A percentile compares a stretch with the other conserved stretches of the same genome.
phyloP scores from a whole-genome alignment of 2,329 filamentous ascomycete species.

The Coniochaeta ligniaria region DNA sequence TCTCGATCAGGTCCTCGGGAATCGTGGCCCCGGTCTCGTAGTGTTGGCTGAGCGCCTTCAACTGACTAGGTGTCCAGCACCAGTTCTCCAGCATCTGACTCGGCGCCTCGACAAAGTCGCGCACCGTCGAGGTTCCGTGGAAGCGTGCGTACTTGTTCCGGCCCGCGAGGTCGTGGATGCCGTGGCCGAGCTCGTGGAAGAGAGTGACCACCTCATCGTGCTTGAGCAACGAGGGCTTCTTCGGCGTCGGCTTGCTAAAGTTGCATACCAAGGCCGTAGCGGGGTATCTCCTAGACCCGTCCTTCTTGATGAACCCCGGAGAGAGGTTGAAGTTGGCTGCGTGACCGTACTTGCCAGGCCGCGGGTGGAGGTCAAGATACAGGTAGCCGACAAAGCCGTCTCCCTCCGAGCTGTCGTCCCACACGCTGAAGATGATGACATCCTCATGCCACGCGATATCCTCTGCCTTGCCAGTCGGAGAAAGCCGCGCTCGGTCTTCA shows the following conservation, averaged over 20 bases:
- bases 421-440: constrained; percentile 76
- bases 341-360: constrained; percentile 77
- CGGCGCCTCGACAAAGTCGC: constrained; percentile 66
- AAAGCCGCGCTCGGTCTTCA: constrained; percentile 57
- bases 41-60: constrained; percentile 63
- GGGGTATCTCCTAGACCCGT: constrained; percentile 67
- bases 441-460: constrained; percentile 79
- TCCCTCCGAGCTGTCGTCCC: constrained; percentile 68
- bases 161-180: constrained; percentile 62
- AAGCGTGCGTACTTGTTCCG: constrained; percentile 57
- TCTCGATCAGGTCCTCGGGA: constrained; percentile 66
- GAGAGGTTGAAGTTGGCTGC: constrained; percentile 80
- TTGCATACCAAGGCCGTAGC: constrained; percentile 79
- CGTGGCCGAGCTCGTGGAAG: constrained; percentile 71
- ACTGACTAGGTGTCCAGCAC: constrained; percentile 62
- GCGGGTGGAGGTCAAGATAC: constrained; percentile 74
- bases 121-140: constrained; percentile 59
- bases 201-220: constrained; percentile 78
- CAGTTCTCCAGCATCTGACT: constrained; percentile 71
- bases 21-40: constrained; percentile 65
- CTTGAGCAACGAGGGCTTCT: constrained; percentile 72
- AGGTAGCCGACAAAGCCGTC: constrained; percentile 72
- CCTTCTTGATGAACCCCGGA: constrained; percentile 59
- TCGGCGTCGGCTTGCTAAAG: constrained; percentile 71
- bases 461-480: constrained; percentile 58